phyloP scores from a whole-genome alignment of 192 early-diverging fungal genomes.

The Coemansia sp. region DNA sequence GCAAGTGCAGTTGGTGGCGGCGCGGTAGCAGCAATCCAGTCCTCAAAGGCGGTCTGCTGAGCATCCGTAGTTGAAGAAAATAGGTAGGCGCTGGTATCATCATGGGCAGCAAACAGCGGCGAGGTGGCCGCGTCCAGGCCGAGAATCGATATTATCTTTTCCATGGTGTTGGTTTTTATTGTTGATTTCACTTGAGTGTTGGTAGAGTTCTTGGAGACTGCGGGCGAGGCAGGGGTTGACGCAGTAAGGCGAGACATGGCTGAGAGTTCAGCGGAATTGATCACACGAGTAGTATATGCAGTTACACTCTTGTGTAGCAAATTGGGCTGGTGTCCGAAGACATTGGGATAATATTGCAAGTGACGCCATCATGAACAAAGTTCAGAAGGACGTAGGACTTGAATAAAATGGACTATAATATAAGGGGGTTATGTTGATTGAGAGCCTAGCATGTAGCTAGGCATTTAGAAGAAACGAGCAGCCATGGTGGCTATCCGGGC shows the following conservation, averaged over 20 bases:
- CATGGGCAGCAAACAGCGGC: constrained; percentile 31
- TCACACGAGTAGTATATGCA: constrained; percentile 53
- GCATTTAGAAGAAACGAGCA: constrained; percentile 56
- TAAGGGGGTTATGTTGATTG: constrained; percentile 12
- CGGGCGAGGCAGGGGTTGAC: constrained; percentile 28
- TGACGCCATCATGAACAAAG: constrained; percentile 55
- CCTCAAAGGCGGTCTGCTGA: constrained; percentile 50
- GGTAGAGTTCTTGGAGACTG: constrained; percentile 16
- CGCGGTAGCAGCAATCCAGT: constrained; percentile 40
- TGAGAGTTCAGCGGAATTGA: constrained; percentile 30
- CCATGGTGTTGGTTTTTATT: constrained; percentile 37
- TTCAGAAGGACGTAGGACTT: constrained; percentile 28
- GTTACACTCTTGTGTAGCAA: constrained; percentile 39
- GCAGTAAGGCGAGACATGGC: constrained; percentile 38
- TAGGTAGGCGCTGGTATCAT: constrained; percentile 36
- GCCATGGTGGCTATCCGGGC: constrained; percentile 35
- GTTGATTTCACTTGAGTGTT: constrained; percentile 6
- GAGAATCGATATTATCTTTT: constrained; percentile 42
- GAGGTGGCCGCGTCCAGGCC: constrained; percentile 23
- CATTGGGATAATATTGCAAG: constrained; percentile 34
- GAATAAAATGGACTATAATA: constrained; percentile 17
- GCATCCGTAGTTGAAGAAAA: constrained; percentile 43
- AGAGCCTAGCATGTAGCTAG: constrained; percentile 38
- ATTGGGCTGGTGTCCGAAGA: constrained; percentile 47
- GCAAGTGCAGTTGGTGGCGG: constrained; percentile 44